Base-by-base conservation (phyloP, 2,329 filamentous ascomycete genomes). In the Scytalidium sp. region DNA sequence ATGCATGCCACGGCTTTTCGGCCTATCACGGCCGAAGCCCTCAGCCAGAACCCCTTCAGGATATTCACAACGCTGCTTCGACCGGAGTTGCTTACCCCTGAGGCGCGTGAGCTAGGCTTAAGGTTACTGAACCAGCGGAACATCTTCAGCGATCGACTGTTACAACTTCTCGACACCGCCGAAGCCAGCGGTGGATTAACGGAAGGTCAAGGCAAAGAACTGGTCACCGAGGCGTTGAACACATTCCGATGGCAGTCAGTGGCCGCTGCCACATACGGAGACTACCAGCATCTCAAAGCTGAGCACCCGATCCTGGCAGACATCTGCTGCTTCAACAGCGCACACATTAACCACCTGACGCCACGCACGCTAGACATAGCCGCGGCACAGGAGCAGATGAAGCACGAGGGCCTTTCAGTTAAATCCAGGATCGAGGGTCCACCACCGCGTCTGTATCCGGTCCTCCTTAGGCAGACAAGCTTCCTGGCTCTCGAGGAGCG, bases 281-380 rank as follows among this genome's bases (percentile, higher is more conserved):
- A 75, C 20, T 80, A 79, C 53, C 54, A 64, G 25, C 45, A 56
- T 2, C 64, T 80, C 2, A 67, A 67, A 8, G 55, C 55, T 0
- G 74, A 75, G 50, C 73, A 77, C 46, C 72, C 76, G 0, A 64
- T 79, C 2, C 60, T 79, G 3, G 75, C 74, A 1, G 76, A 79
- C 48, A 71, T 79, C 40, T 72, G 63, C 29, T 68, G 60, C 20
- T 71, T 71, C 25, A 58, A 55, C 3, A 73, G 64, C 22, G 64
- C 73, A 1, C 77, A 80, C 53, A 76, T 80, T 56, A 80, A 80
- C 51, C 77, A 80, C 47, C 67, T 80, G 2, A 79, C 77, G 0
- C 77, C 77, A 0, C 66, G 75, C 2, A 75, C 75, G 0, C 62
- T 79, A 3, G 71, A 79, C 47, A 80, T 80, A 22, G 65, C 69